phyloP scores from a whole-genome alignment of 106 monocot species.

The Allium fistulosum region DNA sequence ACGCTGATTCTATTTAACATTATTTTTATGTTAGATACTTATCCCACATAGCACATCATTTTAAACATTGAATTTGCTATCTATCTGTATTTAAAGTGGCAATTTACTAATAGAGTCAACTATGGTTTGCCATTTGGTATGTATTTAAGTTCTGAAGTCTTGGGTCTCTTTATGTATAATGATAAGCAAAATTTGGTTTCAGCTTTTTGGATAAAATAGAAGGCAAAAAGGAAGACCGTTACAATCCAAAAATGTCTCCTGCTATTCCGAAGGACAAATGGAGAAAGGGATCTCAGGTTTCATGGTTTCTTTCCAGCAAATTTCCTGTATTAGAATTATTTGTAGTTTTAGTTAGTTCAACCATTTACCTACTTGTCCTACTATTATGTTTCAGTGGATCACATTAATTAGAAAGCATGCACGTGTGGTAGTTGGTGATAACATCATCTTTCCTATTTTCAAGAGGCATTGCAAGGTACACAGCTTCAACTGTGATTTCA shows the following conservation, averaged over 20 bases:
- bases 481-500: too few relatives aligned
- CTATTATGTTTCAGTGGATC: constrained; percentile 63
- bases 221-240: constrained; percentile 63
- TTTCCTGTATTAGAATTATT: not conserved
- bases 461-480: constrained; percentile 82
- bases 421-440: constrained; percentile 45
- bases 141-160: too few relatives aligned
- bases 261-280: constrained; percentile 66
- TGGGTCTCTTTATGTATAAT: too few relatives aligned
- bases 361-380: constrained; percentile 6
- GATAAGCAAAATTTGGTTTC: not conserved
- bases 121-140: too few relatives aligned
- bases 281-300: constrained; percentile 99
- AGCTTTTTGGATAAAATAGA: constrained; percentile 71
- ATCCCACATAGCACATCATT: too few relatives aligned
- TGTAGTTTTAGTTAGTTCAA: not conserved
- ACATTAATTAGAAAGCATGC: constrained; percentile 79
- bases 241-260: constrained; percentile 85
- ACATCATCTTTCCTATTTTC: constrained; percentile 62
- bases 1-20: too few relatives aligned
- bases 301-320: not conserved
- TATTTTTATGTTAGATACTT: too few relatives aligned
- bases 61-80: too few relatives aligned
- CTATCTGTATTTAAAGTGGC: too few relatives aligned
- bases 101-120: too few relatives aligned